Base-by-base conservation (phyloP, 495 filamentous ascomycete genomes). In the Mycothermus thermophilus region DNA sequence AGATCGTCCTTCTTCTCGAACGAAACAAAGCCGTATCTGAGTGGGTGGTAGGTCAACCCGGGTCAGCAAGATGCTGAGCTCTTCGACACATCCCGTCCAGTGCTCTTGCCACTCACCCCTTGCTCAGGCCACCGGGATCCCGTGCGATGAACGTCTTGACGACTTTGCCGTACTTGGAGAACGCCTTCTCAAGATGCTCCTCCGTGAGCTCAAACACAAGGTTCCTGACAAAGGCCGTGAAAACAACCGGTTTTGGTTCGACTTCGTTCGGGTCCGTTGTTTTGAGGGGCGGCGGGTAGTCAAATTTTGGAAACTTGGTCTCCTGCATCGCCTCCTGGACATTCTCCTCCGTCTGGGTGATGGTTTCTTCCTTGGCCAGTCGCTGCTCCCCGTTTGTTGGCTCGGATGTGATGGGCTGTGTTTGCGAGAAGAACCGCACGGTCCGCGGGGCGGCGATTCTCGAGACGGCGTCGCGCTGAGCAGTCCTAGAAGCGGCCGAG, bases 121-220 rank as follows among this genome's bases (percentile, higher is more conserved):
- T 88, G 66, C 84, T 93, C 42, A 87, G 52, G 20, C 85, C 84
- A 32, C 79, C 69, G 15, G 54, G 53, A 57, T 94, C 85, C 32
- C 67, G 68, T 16, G 77, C 69, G 39, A 95, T 59, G 32, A 56
- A 64, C 9, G 63, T 41, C 2, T 56, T 49, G 14, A 54, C 26
- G 30, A 95, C 63, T 15, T 63, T 51, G 13, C 83, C 86, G 47
- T 68, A 86, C 34, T 73, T 66, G 37, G 62, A 56, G 40, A 87
- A 80, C 10, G 79, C 69, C 33, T 70, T 64, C 43, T 64, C 57
- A 25, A 94, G 51, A 55, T 90, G 79, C 13, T 74, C 66, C 3
- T 74, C 74, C 11, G 75, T 81, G 13, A 82, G 67, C 56, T 93
- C 85, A 50, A 80, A 97, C 48, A 79, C 77, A 14, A 97, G 54